Conservation (phyloP, 768 basidiomycete genomes). For the Pluteus cervinus region DNA sequence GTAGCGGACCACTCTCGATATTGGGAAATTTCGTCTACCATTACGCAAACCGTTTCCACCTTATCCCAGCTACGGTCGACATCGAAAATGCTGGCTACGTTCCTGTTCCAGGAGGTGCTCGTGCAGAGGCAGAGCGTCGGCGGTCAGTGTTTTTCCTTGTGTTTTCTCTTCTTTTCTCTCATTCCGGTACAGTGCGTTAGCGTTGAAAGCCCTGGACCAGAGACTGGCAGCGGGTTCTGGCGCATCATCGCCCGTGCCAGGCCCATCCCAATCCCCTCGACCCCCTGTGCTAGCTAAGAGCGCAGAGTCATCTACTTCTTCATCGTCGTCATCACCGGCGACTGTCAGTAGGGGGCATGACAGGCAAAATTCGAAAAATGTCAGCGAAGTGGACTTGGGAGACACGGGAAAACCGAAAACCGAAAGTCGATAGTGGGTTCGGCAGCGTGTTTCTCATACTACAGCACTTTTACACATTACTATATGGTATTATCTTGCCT, state of each 20-base stretch:
- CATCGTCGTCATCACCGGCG: conserved; percentile 19
- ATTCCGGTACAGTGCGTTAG: conserved; percentile 66
- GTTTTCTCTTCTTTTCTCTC: conserved; percentile 2
- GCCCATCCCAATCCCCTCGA: conserved; percentile 23
- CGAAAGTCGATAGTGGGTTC: conserved; percentile 24
- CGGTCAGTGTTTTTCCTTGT: conserved; percentile 44
- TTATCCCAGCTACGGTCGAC: conserved; percentile 69
- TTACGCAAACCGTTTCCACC: conserved; percentile 59
- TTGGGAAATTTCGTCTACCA: conserved; percentile 65
- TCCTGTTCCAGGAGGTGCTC: conserved; percentile 78
- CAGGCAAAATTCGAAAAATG: conserved; percentile 29
- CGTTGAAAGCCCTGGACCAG: conserved; percentile 94
- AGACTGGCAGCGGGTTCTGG: conserved; percentile 68
- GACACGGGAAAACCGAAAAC: conserved; percentile 24
- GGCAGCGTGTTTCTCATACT: no score
- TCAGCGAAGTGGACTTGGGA: conserved; percentile 26
- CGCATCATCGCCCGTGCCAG: conserved; percentile 33
- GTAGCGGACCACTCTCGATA: conserved; percentile 64
- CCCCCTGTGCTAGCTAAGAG: conserved; percentile 21
- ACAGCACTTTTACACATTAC: no score
- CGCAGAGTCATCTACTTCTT: conserved; percentile 24
- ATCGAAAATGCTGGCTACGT: conserved; percentile 68
- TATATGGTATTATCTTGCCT: no score
- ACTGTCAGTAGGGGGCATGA: conserved; percentile 11
- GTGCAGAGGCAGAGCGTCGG: conserved; percentile 95